Percentiles rank a stretch among this genome's conserved stretches.
Conservation (phyloP, 2,329 filamentous ascomycete species). For the Fusarium sulawesiense region DNA sequence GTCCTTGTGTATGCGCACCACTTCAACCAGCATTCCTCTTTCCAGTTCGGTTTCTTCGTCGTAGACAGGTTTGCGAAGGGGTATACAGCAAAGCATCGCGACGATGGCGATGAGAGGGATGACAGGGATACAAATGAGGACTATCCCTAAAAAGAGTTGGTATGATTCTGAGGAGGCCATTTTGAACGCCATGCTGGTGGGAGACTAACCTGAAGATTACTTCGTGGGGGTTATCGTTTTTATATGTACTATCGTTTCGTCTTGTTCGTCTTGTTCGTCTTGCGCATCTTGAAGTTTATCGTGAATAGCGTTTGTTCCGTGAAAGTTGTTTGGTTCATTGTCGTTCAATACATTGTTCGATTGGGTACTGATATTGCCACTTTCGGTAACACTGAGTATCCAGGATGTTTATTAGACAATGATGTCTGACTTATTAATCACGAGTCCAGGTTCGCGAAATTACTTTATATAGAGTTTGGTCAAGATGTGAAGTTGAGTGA, state of each 20-base stretch:
- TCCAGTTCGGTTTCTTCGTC: neutral
- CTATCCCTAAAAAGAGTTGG: neutral
- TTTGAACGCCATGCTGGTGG: neutral
- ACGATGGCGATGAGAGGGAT: neutral
- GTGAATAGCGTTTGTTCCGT: neutral
- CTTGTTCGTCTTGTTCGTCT: neutral
- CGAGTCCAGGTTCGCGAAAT: neutral
- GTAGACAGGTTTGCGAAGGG: neutral
- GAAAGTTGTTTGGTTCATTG: neutral
- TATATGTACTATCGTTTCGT: neutral
- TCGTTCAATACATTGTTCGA: neutral
- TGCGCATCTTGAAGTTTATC: neutral
- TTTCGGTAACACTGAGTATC: neutral
- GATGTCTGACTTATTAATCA: neutral
- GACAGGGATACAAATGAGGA: neutral
- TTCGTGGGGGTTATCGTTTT: neutral
- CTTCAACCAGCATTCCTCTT: slow-evolving; percentile 21
- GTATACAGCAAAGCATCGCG: slow-evolving; percentile 2
- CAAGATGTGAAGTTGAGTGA: neutral
- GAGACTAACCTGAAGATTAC: neutral
- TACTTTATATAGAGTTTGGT: neutral
- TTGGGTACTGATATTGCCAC: neutral
- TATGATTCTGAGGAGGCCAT: neutral
- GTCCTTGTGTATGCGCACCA: slow-evolving; percentile 10
- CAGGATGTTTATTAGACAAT: neutral